Base-by-base conservation (phyloP, 2,329 filamentous ascomycete genomes). In the Huntiella omanensis region DNA sequence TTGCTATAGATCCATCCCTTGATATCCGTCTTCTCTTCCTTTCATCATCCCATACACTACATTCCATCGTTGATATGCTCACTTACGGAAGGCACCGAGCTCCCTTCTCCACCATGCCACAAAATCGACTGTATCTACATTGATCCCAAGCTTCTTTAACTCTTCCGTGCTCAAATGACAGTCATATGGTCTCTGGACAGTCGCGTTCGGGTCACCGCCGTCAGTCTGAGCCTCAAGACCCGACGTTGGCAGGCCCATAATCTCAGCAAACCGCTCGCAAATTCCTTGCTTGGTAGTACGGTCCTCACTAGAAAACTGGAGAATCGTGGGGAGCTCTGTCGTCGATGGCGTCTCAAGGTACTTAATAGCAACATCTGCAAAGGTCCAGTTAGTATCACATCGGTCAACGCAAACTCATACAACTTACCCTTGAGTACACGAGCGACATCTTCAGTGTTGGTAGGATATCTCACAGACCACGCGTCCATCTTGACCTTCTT, bases 231-330 rank as follows among this genome's bases (percentile, higher is more conserved):
- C 65, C 55, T 73, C 68, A 60, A 94, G 78, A 5, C 72, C 71
- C 40, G 75, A 72, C 15, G 80, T 66, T 8, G 80, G 70, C 47
- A 92, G 58, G 0, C 80, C 83, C 70, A 92, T 77, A 49, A 93
- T 83, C 49, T 85, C 76, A 3, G 76, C 80, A 56, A 94, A 78
- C 7, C 71, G 64, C 62, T 83, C 65, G 59, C 83, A 87, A 47
- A 95, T 93, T 59, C 88, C 77, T 60, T 87, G 92, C 64, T 94
- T 94, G 40, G 86, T 94, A 67, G 79, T 82, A 53, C 69, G 73
- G 54, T 93, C 83, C 61, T 94, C 84, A 40, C 83, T 85, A 3
- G 80, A 83, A 62, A 93, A 93, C 46, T 95, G 86, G 13, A 94
- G 67, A 38, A 86, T 72, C 22, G 58, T 64, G 0, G 86, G 86